Base-by-base conservation (phyloP, 352 stramenopile genomes). In the Phytophthora litchii region DNA sequence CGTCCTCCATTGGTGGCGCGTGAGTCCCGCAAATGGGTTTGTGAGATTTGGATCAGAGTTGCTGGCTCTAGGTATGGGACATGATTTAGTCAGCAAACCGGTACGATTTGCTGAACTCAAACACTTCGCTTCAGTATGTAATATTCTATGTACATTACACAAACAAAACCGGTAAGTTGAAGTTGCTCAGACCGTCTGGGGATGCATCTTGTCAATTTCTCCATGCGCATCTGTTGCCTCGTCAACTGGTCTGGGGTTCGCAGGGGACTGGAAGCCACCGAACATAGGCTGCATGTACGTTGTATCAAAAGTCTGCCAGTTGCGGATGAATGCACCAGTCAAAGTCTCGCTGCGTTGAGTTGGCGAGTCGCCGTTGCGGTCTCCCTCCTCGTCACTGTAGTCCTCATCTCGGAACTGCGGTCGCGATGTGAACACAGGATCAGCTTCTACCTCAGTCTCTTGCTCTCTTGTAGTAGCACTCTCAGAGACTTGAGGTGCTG, bases 231-330 rank as follows among this genome's bases (percentile, higher is more conserved):
- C 42, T 40, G 36, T 25, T 23, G 25, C 40, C 41, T 67, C 45
- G 27, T 60, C 34, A 25, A 67, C 21, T 29, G 49, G 20, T 37
- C 43, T 52, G 6, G 25, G 19, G 21, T 50, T 68, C 6, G 35
- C 44, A 31, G 54, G 48, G 14, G 54, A 37, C 29, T 67, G 64
- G 12, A 42, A 64, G 55, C 83, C 83, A 21, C 86, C 86, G 37
- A 94, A 94, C 29, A 89, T 80, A 9, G 83, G 86, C 58, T 92
- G 83, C 76, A 94, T 84, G 67, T 87, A 91, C 14, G 60, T 70
- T 8, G 50, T 59, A 55, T 94, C 86, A 40, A 94, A 91, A 9
- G 60, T 52, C 29, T 91, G 74, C 86, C 86, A 94, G 14, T 73
- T 79, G 12, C 80, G 81, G 53, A 93, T 88, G 49, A 93, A 88